Evolutionary conservation across 2,329 filamentous ascomycete genomes (phyloP).

Genomic region (Cordyceps pruinosa): DNA sequence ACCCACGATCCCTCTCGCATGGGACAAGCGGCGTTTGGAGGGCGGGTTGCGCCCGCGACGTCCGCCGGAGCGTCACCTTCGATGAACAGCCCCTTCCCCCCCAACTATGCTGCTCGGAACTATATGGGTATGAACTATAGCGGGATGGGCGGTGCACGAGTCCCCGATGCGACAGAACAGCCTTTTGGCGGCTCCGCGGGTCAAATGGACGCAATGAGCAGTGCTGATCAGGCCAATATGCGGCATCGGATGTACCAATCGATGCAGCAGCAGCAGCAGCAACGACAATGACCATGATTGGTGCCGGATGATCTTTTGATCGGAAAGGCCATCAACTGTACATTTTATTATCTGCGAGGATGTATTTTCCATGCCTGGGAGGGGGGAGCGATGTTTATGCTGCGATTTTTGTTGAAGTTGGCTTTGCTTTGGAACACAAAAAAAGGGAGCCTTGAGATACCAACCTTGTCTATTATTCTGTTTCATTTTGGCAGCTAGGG

Average conservation of each 20-base stretch:
- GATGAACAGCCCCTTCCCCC: conserved; percentile 3
- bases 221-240: conserved; percentile 9
- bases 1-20: conserved; percentile 6
- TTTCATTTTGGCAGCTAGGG: neutral
- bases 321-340: neutral
- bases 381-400: conserved; percentile 2
- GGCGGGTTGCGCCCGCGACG: neutral
- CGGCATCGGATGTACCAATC: conserved; percentile 12
- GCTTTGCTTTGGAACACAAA: neutral
- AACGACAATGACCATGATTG: conserved; percentile 5
- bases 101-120: conserved; percentile 3
- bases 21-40: neutral
- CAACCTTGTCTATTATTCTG: neutral
- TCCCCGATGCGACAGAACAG: conserved; percentile 1
- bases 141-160: neutral
- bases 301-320: neutral
- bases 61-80: conserved; percentile 5
- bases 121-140: conserved; percentile 10
- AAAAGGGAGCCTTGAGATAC: neutral
- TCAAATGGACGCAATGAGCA: conserved; percentile 1
- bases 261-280: conserved; percentile 13
- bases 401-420: neutral
- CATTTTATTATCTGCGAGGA: neutral
- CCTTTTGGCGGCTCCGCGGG: conserved; percentile 9
- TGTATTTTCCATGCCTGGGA: neutral